Evolutionary conservation across 1,139 yeast species (phyloP).

Genomic region (Lodderomyces elongisporus): DNA sequence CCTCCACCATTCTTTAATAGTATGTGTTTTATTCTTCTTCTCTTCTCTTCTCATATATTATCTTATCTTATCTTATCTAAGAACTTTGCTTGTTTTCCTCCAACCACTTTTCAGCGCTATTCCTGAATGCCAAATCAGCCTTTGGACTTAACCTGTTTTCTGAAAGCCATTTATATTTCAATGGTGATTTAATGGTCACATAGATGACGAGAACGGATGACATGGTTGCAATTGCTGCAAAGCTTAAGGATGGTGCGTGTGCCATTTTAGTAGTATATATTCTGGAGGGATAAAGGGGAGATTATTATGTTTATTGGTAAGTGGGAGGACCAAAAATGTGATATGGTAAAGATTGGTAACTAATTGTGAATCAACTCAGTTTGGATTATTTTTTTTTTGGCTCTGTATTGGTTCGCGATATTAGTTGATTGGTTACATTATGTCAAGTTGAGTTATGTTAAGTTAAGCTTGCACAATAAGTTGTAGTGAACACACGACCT

Average conservation of each 20-base stretch:
- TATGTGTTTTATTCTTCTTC: too few species aligned
- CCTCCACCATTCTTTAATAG: neutral
- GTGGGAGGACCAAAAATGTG: too few species aligned
- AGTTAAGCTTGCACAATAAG: too few species aligned
- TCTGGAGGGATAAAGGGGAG: too few species aligned
- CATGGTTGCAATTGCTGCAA: slow-evolving; percentile 43
- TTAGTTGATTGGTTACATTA: too few species aligned
- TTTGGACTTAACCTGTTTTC: slow-evolving; percentile 46
- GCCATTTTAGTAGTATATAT: slow-evolving; percentile 31
- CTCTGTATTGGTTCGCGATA: too few species aligned
- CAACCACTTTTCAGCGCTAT: slow-evolving; percentile 45
- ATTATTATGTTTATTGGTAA: too few species aligned
- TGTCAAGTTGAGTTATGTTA: too few species aligned
- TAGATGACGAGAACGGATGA: slow-evolving; percentile 40
- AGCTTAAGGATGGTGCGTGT: slow-evolving; percentile 39
- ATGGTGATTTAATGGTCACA: slow-evolving; percentile 39
- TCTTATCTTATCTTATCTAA: too few species aligned
- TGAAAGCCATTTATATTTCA: slow-evolving; percentile 38
- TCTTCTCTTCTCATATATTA: too few species aligned
- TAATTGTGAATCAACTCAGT: neutral
- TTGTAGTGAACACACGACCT: too few species aligned
- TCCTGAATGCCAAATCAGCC: slow-evolving; percentile 52
- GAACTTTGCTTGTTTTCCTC: slow-evolving; percentile 26
- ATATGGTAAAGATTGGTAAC: too few species aligned
- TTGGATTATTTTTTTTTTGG: slow-evolving; percentile 2